A percentile compares a stretch with the other conserved stretches of the same genome.
phyloP scores from a whole-genome alignment of 257 asterid genomes.

The Penstemon eatonii region DNA sequence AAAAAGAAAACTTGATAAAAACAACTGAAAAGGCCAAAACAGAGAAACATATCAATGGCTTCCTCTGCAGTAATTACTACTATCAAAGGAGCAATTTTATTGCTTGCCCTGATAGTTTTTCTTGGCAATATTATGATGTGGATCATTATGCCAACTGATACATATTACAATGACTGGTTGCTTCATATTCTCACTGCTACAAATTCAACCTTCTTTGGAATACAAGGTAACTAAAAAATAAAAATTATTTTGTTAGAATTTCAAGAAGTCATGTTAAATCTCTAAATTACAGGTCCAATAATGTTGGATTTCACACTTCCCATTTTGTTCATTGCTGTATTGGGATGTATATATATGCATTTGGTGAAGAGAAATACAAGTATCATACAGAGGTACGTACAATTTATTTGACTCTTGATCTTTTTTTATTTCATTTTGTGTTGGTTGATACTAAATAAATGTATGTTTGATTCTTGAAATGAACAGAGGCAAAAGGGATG shows the following conservation, averaged over 20 bases:
- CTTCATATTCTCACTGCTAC: constrained; percentile 67
- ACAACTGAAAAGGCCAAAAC: background rate
- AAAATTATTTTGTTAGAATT: background rate
- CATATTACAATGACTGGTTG: constrained; percentile 77
- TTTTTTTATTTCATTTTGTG: background rate
- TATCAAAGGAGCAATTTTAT: constrained; percentile 51
- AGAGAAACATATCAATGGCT: constrained; percentile 35
- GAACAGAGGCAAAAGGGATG: constrained; percentile 31
- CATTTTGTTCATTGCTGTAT: constrained; percentile 79
- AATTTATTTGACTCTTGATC: background rate
- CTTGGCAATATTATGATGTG: constrained; percentile 97
- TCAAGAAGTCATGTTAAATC: background rate
- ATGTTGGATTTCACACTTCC: constrained; percentile 93
- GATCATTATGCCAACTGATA: constrained; percentile 95
- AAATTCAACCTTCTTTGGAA: constrained; percentile 79
- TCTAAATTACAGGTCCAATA: constrained; percentile 58
- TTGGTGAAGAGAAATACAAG: constrained; percentile 50
- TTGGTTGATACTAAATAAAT: background rate
- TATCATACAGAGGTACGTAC: constrained; percentile 37
- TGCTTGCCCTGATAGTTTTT: constrained; percentile 62
- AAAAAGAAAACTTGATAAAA: background rate
- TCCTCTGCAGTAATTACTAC: constrained; percentile 41
- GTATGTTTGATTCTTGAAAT: constrained; percentile 12
- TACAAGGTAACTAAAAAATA: constrained; percentile 55
- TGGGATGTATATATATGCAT: constrained; percentile 83